Conservation (phyloP, 148 eudicot species). For the Cornus suecica region DNA sequence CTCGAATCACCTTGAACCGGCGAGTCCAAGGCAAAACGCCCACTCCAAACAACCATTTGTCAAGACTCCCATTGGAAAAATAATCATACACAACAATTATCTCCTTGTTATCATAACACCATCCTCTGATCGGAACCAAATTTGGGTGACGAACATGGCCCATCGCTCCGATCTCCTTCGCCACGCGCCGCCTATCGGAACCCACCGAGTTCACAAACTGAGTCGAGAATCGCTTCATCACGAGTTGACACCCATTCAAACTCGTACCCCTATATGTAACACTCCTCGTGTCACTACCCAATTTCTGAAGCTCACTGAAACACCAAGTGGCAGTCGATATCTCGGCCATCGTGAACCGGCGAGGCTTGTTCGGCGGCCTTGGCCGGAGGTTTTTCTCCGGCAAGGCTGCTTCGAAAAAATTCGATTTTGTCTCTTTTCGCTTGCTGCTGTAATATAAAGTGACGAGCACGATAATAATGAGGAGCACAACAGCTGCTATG, state of each 20-base stretch:
- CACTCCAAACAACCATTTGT: conserved; percentile 73
- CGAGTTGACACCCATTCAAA: conserved; percentile 54
- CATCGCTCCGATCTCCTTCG: conserved; percentile 42
- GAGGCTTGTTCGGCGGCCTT: conserved; percentile 60
- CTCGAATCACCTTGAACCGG: conserved; percentile 60
- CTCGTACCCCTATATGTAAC: conserved; percentile 51
- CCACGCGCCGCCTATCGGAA: conserved; percentile 39
- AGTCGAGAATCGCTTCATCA: conserved; percentile 55
- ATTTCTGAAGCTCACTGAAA: conserved; percentile 52
- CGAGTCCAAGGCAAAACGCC: conserved; percentile 80
- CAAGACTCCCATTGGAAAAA: conserved; percentile 62
- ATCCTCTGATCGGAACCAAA: conserved; percentile 66
- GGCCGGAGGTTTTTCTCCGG: conserved; percentile 47
- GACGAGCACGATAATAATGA: conserved; percentile 29
- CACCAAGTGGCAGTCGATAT: conserved; percentile 54
- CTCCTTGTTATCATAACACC: conserved; percentile 62
- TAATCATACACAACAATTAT: conserved; percentile 66
- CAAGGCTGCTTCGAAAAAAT: conserved; percentile 11
- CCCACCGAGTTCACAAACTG: conserved; percentile 33
- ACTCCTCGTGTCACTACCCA: conserved; percentile 54
- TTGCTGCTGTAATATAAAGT: conserved; percentile 44
- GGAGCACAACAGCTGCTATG: conserved; percentile 49
- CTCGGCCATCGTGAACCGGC: conserved; percentile 51
- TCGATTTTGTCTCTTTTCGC: conserved; percentile 16
- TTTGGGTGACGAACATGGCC: conserved; percentile 64